Conservation (phyloP, 1,139 yeast genomes). For the Kazachstania sp. region DNA sequence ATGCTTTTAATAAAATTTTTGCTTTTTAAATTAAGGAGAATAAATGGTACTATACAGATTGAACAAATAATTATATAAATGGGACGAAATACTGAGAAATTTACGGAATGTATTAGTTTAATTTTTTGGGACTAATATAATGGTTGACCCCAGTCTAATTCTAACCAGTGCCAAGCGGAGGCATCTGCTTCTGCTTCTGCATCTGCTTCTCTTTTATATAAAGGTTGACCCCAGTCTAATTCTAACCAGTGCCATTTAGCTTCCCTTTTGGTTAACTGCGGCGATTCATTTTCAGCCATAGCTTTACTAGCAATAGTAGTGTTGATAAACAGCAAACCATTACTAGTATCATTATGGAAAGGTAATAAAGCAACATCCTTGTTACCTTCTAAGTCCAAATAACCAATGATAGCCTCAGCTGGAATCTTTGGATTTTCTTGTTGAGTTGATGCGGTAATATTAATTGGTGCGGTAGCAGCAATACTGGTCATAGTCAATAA, state of each 20-base stretch:
- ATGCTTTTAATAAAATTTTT: no score
- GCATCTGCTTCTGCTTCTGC: slow-evolving; percentile 6
- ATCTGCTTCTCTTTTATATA: slow-evolving; percentile 22
- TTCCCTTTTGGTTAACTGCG: slow-evolving; percentile 18
- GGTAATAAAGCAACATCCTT: slow-evolving; percentile 23
- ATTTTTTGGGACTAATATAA: not conserved
- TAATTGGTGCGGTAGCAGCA: slow-evolving; percentile 16
- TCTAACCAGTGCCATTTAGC: slow-evolving; percentile 28
- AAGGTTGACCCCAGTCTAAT: slow-evolving; percentile 23
- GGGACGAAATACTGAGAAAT: not conserved
- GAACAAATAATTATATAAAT: not conserved
- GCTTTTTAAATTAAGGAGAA: no score
- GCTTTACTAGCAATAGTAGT: slow-evolving; percentile 22
- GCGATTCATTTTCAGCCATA: slow-evolving; percentile 11
- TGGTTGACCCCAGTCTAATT: slow-evolving; percentile 4
- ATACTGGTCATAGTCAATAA: slow-evolving; percentile 11
- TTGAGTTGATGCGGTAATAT: slow-evolving; percentile 1
- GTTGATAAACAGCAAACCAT: slow-evolving; percentile 26
- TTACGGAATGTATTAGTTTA: not conserved
- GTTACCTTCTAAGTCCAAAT: slow-evolving; percentile 22
- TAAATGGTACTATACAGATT: not conserved
- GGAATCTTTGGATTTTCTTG: slow-evolving; percentile 15
- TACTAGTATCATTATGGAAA: slow-evolving; percentile 19
- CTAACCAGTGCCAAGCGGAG: slow-evolving; percentile 6
- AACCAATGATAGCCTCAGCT: slow-evolving; percentile 24